Percentiles rank a stretch among this genome's conserved stretches.
phyloP scores from a whole-genome alignment of 371 early-diverging fungal species.

The Mucor piriformis region DNA sequence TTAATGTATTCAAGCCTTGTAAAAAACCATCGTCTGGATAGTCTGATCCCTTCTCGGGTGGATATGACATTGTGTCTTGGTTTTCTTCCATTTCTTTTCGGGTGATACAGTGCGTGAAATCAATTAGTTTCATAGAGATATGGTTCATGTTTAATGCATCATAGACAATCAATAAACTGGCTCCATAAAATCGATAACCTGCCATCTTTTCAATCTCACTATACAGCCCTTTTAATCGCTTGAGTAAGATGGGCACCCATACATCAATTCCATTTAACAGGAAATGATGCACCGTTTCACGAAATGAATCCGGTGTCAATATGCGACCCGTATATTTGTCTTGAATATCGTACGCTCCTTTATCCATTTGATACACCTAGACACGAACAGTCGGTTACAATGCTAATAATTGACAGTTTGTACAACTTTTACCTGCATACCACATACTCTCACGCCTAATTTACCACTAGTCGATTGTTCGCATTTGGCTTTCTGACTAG shows the following conservation, averaged over 20 bases:
- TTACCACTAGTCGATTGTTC: conserved; percentile 83
- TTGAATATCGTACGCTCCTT: conserved; percentile 58
- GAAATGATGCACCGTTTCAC: conserved; percentile 72
- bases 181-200: conserved; percentile 88
- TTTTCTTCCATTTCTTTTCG: conserved; percentile 24
- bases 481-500: conserved; percentile 85
- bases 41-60: conserved; percentile 56
- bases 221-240: conserved; percentile 67
- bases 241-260: conserved; percentile 76
- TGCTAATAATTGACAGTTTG: neutral
- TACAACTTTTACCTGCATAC: conserved; percentile 79
- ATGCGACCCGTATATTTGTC: conserved; percentile 92
- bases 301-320: conserved; percentile 73
- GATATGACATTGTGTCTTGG: conserved; percentile 46
- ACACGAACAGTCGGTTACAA: no score
- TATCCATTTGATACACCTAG: conserved; percentile 21
- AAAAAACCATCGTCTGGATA: conserved; percentile 71
- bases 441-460: conserved; percentile 92
- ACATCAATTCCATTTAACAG: conserved; percentile 71
- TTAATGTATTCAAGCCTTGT: conserved; percentile 65
- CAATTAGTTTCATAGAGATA: conserved; percentile 81
- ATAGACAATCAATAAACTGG: conserved; percentile 68
- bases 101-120: conserved; percentile 83
- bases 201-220: conserved; percentile 67
- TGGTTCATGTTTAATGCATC: conserved; percentile 15